These are phyloP conservation scores for Stenogyne calaminthoides DNA, from an alignment of 305 asterid genomes.

Conservation along the genomic window DNA sequence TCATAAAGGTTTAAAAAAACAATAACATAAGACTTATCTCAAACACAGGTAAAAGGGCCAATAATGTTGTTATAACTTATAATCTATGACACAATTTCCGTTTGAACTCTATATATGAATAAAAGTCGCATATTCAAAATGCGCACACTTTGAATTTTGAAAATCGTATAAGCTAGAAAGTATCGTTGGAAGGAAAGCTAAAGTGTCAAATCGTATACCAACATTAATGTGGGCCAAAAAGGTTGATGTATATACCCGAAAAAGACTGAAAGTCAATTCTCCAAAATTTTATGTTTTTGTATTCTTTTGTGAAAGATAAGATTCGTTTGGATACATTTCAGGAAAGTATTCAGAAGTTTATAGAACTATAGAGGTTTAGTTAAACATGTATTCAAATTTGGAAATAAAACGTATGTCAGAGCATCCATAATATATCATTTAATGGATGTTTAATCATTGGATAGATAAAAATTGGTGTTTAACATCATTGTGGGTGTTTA, in stretches of 20 bases:
- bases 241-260: slow-evolving; percentile 14
- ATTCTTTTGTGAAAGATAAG: slow-evolving; percentile 31
- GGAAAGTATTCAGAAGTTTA: background rate
- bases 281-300: slow-evolving; percentile 36
- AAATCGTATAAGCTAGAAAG: background rate
- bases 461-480: too few relatives aligned
- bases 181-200: slow-evolving; percentile 13
- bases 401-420: background rate
- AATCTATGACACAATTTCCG: background rate
- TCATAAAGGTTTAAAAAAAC: too few relatives aligned
- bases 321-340: slow-evolving; percentile 32
- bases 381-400: background rate
- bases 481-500: too few relatives aligned
- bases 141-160: slow-evolving; percentile 18
- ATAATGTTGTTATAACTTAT: background rate
- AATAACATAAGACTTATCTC: too few relatives aligned
- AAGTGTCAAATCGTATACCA: slow-evolving; percentile 21
- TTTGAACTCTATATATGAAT: background rate
- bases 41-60: background rate
- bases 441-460: too few relatives aligned
- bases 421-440: too few relatives aligned
- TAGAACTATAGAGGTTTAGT: background rate
- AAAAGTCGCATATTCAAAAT: slow-evolving; percentile 15
- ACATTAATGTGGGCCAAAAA: slow-evolving; percentile 37
- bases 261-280: slow-evolving; percentile 30